These are phyloP conservation scores for Macrocybe gigantea DNA, from an alignment of 768 basidiomycete species.

Conservation along the genomic window DNA sequence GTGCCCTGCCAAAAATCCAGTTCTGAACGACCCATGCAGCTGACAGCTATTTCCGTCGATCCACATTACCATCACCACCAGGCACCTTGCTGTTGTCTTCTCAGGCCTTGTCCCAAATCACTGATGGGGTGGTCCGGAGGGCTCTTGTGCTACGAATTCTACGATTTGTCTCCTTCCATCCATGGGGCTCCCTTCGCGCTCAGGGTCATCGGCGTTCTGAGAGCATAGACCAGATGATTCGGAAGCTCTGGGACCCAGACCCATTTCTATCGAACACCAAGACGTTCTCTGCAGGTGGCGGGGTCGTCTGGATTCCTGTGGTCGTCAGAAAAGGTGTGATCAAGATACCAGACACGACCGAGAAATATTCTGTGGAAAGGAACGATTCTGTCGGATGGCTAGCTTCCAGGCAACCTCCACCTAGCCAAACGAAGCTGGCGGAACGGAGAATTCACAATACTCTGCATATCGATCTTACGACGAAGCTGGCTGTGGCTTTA, in stretches of 20 bases:
- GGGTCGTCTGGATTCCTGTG: conserved; percentile 61
- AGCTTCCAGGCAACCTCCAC: conserved; percentile 51
- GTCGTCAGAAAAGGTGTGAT: conserved; percentile 21
- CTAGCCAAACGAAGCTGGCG: conserved; percentile 23
- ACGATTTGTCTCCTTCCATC: conserved; percentile 65
- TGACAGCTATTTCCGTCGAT: conserved; percentile 30
- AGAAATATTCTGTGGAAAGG: background rate
- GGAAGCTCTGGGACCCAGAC: conserved; percentile 38
- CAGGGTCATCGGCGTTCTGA: conserved; percentile 48
- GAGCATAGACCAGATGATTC: conserved; percentile 42
- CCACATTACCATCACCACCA: conserved; percentile 35
- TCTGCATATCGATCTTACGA: conserved; percentile 11
- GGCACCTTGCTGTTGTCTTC: conserved; percentile 46
- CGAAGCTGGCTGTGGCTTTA: conserved; percentile 41
- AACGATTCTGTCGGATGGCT: conserved; percentile 48
- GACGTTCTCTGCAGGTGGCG: conserved; percentile 50
- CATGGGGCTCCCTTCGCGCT: conserved; percentile 70
- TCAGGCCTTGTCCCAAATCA: conserved; percentile 23
- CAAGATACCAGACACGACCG: conserved; percentile 10
- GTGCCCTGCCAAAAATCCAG: background rate
- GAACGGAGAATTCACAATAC: conserved; percentile 8
- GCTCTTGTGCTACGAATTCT: conserved; percentile 50
- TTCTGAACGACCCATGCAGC: conserved; percentile 22
- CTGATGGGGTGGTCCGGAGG: conserved; percentile 27
- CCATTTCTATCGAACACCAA: conserved; percentile 15